Evolutionary conservation across 108 stramenopile genomes (phyloP).

Genomic region (Asterionellopsis glacialis): DNA sequence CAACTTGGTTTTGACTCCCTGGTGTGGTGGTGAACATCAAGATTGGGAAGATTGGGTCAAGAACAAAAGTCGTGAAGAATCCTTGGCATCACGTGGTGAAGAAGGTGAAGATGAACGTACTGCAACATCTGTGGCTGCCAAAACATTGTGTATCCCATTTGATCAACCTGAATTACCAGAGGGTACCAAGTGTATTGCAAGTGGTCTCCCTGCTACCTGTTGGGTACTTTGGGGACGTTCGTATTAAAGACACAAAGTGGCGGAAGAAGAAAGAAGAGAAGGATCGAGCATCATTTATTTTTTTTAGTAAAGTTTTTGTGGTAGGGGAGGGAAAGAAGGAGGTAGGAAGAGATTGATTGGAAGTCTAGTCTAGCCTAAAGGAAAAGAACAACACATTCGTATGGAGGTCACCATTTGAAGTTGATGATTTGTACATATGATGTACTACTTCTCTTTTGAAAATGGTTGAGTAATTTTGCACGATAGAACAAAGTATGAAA

Average conservation of each 20-base stretch:
- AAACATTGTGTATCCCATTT: conserved; percentile 98
- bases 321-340: too few relatives aligned
- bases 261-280: too few relatives aligned
- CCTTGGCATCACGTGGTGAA: conserved; percentile 51
- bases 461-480: too few relatives aligned
- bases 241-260: conserved; percentile 52
- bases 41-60: conserved; percentile 99
- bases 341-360: too few relatives aligned
- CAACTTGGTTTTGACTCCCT: conserved; percentile 97
- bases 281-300: too few relatives aligned
- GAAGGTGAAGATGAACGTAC: conserved; percentile 87
- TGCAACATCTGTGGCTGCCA: conserved; percentile 94
- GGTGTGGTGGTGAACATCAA: conserved; percentile 85
- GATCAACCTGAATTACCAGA: conserved; percentile 94
- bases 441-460: too few relatives aligned
- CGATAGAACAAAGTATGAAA: too few relatives aligned
- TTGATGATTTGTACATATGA: too few relatives aligned
- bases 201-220: conserved; percentile 92
- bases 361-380: too few relatives aligned
- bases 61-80: conserved; percentile 91
- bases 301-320: too few relatives aligned
- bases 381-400: too few relatives aligned
- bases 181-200: conserved; percentile 97
- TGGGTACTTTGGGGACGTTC: conserved; percentile 99
- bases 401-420: too few relatives aligned